Evolutionary conservation across 805 yeast genomes (phyloP), one percentile per base, ranked within the genome.

Genomic region (Yarrowia osloensis): DNA sequence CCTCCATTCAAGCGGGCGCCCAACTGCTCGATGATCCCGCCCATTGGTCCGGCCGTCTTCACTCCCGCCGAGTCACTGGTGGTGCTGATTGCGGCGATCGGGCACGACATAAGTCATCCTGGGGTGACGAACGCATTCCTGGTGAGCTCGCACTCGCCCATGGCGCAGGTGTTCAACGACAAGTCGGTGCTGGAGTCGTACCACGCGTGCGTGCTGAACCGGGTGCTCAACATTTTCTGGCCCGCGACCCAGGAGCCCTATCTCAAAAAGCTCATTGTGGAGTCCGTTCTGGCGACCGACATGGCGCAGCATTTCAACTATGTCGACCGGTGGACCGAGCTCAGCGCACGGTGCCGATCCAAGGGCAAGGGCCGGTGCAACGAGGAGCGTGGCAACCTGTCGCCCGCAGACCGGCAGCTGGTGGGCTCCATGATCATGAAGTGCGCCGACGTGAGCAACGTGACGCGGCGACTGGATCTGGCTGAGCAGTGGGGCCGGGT

Each of bases 81-180:
- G 1, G 77, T 91, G 29, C 81, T 90, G 37, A 79, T 93, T 13
- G 90, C 97, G 0, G 95, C 97, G 1, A 78, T 93, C 49, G 98
- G 98, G 65, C 99, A 95, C 78, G 99, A 95, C 76, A 86, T 90
- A 35, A 97, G 97, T 24, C 99, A 95, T 77, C 98, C 98, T 0
- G 99, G 98, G 1, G 86, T 92, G n/a, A 91, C 96, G 15, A 91
- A 91, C 76, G 84, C 85, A 40, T 86, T 91, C 70, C 78, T 94
- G 75, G 78, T 81, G 26, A 80, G 84, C 68, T 75, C 85, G 71
- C 75, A 81, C 9, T 83, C 95, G 0, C 91, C 91, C 12, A 81
- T 91, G 26, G 85, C 94, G 2, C 75, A 77, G 66, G 72, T 85
- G 17, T 93, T 85, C 77, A 80, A 86, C 59, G 86, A 86, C 70